Evolutionary conservation across 495 filamentous ascomycete genomes (phyloP), one percentile per base, ranked within the genome.

Genomic region (Penicillium soppii): DNA sequence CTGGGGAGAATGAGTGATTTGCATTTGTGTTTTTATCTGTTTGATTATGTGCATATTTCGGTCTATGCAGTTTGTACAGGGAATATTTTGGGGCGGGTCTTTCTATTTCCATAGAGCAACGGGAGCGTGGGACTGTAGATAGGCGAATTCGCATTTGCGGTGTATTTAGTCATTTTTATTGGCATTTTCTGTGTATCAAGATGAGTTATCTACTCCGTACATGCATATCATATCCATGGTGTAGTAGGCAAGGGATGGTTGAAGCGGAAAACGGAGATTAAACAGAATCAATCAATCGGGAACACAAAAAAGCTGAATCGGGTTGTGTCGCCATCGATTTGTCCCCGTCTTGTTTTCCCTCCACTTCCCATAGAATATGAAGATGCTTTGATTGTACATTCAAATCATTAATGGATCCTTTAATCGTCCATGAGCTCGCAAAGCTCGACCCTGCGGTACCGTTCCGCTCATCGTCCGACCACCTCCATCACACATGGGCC

Each of bases 401-500:
- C 20, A n/a, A n/a, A n/a, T 23, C 30, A 49, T 53, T 23, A 15
- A 78, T 82, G 77, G 76, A 82, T 65, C 68, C 73, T 41, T 57
- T 63, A 38, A 62, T 83, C 40, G 44, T 69, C 50, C 68, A 59
- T 32, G 82, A 87, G 69, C 70, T 85, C 42, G 71, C 74, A 21
- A 75, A 66, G 54, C 72, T 83, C 61, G 75, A 84, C 62, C 73
- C 79, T 52, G 63, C 66, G 43, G 65, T 91, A 21, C 86, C 90
- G 22, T 96, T 97, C 76, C 89, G 85, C 68, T 86, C 88, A 4
- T 75, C 78, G 41, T 68, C 73, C 48, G 70, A 79, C 25, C 82
- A 97, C 69, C 70, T 81, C 29, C 94, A 98, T 76, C 85, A 87
- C 60, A 98, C 95, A n/a, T 98, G 94, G 94, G 94, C 95, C 21